Base-by-base conservation (phyloP, 768 basidiomycete genomes). In the Hygrocybe punicea region DNA sequence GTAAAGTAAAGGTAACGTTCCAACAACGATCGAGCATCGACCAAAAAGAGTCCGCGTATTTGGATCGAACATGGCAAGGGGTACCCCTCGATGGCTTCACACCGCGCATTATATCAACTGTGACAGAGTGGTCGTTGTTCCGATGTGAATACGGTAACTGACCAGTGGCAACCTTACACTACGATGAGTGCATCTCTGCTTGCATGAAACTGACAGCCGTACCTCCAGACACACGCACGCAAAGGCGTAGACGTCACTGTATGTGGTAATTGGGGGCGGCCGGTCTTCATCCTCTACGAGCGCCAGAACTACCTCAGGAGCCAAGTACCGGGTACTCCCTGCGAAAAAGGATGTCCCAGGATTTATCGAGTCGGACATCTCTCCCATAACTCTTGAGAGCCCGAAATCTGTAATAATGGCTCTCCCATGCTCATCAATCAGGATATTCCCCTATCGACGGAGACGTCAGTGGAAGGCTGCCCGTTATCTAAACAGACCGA, bases 331-430 rank as follows among this genome's bases (percentile, higher is more conserved):
- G 6, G 77, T 78, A 2, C 78, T 76, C 16, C 79, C 80, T 14
- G 76, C 78, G 56, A 79, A 79, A 64, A 76, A 74, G 0, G 77
- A 80, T 0, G 78, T 73, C 6, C 67, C 70, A 23, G 67, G 67
- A 46, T 69, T 73, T 55, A 72, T 70, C 24, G 75, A 68, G 34
- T 70, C 69, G 7, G 73, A 68, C 47, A 84, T 71, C 17, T 84
- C 83, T 58, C 81, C 81, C 46, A 81, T 73, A 52, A 84, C 80
- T 55, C 78, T 81, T 21, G 82, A 83, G 5, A 85, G 68, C 2
- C 84, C 84, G 58, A 85, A 86, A 63, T 86, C 84, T 1, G 82
- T 82, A 45, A 85, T 81, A 57, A 85, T 71, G 9, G 83, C 78
- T 34, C 68, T 63, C 9, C 83, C 84, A 10, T 74, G 69, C 48